Conservation (phyloP, 2,329 filamentous ascomycete species). For the Pseudopithomyces chartarum region DNA sequence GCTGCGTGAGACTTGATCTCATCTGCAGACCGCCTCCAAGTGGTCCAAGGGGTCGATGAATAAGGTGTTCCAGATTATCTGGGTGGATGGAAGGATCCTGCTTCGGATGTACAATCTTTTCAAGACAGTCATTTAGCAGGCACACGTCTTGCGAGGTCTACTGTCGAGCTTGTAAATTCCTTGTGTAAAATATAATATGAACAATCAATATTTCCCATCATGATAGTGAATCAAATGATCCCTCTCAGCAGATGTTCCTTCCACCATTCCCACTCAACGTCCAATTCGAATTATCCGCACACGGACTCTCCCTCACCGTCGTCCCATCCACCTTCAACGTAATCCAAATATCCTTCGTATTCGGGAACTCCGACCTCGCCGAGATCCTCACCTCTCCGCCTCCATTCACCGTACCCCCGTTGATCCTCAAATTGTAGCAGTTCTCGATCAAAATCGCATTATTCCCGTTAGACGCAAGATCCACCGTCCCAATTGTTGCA, state of each 20-base stretch:
- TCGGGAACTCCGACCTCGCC: constrained; percentile 60
- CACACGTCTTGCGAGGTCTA: no score
- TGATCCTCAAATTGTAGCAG: constrained; percentile 61
- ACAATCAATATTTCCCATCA: no score
- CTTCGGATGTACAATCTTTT: no score
- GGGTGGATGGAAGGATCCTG: no score
- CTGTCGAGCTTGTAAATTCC: no score
- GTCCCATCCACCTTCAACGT: constrained; percentile 56
- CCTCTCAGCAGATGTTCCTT: constrained; percentile 25
- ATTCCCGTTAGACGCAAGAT: constrained; percentile 59
- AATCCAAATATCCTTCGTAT: constrained; percentile 58
- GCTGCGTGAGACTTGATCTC: no score
- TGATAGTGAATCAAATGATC: no score
- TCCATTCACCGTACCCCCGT: constrained; percentile 57
- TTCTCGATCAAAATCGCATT: constrained; percentile 65
- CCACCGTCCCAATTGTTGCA: constrained; percentile 55
- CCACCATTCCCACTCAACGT: constrained; percentile 53
- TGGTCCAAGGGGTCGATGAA: no score
- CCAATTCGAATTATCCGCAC: constrained; percentile 59
- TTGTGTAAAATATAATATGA: no score
- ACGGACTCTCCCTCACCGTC: constrained; percentile 59
- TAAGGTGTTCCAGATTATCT: no score
- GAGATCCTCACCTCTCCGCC: constrained; percentile 62
- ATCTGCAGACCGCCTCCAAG: no score
- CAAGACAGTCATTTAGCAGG: no score